Base-by-base conservation (phyloP, 2,329 filamentous ascomycete species). In the Paraphaeosphaeria sporulosa region DNA sequence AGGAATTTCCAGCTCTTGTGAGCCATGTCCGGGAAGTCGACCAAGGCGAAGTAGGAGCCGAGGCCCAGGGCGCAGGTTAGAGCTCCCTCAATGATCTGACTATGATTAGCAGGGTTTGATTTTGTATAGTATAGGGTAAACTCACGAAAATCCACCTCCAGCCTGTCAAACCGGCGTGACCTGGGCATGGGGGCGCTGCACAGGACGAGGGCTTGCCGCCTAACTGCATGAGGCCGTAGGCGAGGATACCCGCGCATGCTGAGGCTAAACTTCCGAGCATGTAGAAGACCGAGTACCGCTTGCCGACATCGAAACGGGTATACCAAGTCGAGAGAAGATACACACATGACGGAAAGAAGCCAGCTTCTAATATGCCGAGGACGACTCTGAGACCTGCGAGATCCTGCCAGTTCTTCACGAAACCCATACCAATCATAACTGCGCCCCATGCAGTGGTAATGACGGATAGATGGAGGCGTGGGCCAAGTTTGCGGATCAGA, bases 181-280 rank as follows among this genome's bases (percentile, higher is more conserved):
- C 48, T 36, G n/a, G n/a, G 48, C 48, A 51, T 17, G 48, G 48
- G 21, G 48, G 48, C 2, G 19, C 32, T 36, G 19, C 19, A n/a
- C 48, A 51, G 8, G 48, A 36, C 5, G 9, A 19, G n/a, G 10
- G 13, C 19, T 51, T 38, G 8, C 88, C 88, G 12, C 83, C 75
- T 77, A 90, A 83, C 70, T 90, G 87, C 84, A 87, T 89, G 61
- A 90, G 76, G 5, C 90, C 90, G 56, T 87, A 92, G 13, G 90
- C 88, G 1, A 93, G 81, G 49, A 93, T 88, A 57, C 90, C 89
- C 0, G 87, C 82, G 65, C 89, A 89, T 1, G 87, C 90, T 0
- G 87, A 84, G 0, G 89, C 87, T 6, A 90, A 81, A 63, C 85
- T 89, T 40, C 89, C 89, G 5, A 91, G 81, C 17, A 92, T 82